A percentile compares a stretch with the other conserved stretches of the same genome.
Evolutionary conservation across 2,329 filamentous ascomycete species (phyloP).

Genomic region (Aspergillus transmontanensis): DNA sequence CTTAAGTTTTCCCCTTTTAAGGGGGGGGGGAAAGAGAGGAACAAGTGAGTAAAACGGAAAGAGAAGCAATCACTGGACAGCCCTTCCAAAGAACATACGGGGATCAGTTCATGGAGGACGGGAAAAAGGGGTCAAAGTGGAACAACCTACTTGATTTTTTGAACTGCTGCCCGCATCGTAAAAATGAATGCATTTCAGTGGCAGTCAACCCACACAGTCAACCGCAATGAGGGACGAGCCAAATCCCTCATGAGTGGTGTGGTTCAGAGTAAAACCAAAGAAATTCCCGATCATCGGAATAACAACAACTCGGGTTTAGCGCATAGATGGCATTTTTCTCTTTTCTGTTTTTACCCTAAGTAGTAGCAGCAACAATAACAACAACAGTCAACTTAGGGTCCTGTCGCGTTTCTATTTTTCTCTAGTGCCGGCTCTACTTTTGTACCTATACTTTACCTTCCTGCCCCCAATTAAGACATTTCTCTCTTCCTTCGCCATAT

Average conservation of each 20-base stretch:
- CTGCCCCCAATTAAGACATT: background rate
- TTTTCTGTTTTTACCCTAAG: background rate
- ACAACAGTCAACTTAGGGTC: slow-evolving; percentile 5
- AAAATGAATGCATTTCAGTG: background rate
- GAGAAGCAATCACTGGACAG: too few species aligned
- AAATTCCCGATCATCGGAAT: background rate
- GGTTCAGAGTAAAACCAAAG: background rate
- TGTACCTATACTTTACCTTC: background rate
- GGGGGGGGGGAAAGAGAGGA: too few species aligned
- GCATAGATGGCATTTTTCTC: background rate
- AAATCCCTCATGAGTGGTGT: background rate
- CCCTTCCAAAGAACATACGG: too few species aligned
- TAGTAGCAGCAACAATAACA: background rate
- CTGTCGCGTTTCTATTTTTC: background rate
- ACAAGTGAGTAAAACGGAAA: too few species aligned
- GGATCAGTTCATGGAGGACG: background rate
- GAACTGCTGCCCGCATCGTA: background rate
- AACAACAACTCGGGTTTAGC: slow-evolving; percentile 1
- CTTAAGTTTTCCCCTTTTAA: background rate
- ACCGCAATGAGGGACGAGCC: too few species aligned
- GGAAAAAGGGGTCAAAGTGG: background rate
- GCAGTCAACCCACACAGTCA: background rate
- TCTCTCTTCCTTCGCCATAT: slow-evolving; percentile 6
- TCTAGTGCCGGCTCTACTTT: background rate
- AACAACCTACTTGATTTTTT: background rate